phyloP scores from a whole-genome alignment of 1,284 basidiomycete genomes.

The Marasmius tenuissimus region DNA sequence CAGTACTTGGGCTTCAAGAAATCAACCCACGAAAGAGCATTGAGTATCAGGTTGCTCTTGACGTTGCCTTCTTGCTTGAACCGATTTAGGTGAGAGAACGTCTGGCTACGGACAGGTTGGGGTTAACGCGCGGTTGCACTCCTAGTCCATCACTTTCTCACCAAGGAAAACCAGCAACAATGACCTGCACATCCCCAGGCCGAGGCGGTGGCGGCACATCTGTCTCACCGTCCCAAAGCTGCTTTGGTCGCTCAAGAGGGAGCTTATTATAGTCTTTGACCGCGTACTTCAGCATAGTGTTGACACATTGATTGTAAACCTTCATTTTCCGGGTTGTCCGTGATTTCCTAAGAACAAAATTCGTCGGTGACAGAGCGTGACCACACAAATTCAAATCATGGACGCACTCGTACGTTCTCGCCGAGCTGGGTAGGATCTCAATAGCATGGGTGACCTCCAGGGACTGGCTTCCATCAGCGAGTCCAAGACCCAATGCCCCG shows the following conservation, averaged over 20 bases:
- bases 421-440: slow-evolving; percentile 71
- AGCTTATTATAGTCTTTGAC: slow-evolving; percentile 45
- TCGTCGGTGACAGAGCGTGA: background rate
- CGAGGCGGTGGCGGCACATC: slow-evolving; percentile 46
- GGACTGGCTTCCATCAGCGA: slow-evolving; percentile 49
- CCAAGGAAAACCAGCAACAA: slow-evolving; percentile 77
- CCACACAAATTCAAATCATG: background rate
- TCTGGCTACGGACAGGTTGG: slow-evolving; percentile 38
- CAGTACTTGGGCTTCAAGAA: slow-evolving; percentile 57
- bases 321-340: slow-evolving; percentile 37
- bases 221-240: slow-evolving; percentile 30
- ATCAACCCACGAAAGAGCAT: slow-evolving; percentile 64
- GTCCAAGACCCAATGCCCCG: slow-evolving; percentile 60
- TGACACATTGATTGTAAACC: slow-evolving; percentile 62
- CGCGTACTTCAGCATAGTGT: slow-evolving; percentile 54
- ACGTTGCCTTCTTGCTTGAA: slow-evolving; percentile 49
- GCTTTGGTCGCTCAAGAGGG: slow-evolving; percentile 33
- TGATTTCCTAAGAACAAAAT: slow-evolving; percentile 39
- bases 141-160: slow-evolving; percentile 24
- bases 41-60: slow-evolving; percentile 58
- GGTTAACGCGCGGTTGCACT: background rate
- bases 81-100: slow-evolving; percentile 59
- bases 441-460: slow-evolving; percentile 62
- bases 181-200: slow-evolving; percentile 57
- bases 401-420: slow-evolving; percentile 56